A percentile compares a stretch with the other conserved stretches of the same genome.
Conservation (phyloP, 202 grass and related monocot species). For the Panicum hallii region DNA sequence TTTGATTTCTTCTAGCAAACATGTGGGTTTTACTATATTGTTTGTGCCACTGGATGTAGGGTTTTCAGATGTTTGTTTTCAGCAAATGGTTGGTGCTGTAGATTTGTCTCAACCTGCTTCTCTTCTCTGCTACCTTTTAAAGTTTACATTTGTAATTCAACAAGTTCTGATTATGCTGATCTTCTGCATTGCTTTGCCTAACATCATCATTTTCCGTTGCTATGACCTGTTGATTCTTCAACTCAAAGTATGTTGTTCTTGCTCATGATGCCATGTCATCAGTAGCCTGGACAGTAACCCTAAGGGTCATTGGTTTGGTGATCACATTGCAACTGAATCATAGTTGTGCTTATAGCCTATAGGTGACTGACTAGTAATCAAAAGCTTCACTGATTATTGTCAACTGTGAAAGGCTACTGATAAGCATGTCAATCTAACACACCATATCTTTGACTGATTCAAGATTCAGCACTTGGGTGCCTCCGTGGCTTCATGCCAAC, state of each 20-base stretch:
- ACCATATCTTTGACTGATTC: neutral
- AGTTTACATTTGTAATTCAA: constrained; percentile 41
- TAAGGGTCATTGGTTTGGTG: constrained; percentile 21
- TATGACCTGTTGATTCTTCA: neutral
- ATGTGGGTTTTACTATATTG: constrained; percentile 29
- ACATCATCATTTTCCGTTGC: neutral
- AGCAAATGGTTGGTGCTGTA: constrained; percentile 41
- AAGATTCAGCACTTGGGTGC: neutral
- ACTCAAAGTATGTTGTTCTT: neutral
- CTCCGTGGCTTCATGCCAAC: neutral
- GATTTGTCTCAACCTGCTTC: constrained; percentile 31
- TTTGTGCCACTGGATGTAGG: constrained; percentile 42
- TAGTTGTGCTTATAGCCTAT: neutral
- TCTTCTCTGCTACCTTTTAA: constrained; percentile 12
- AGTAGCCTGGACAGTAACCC: neutral
- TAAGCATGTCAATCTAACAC: neutral
- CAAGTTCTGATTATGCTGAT: constrained; percentile 34
- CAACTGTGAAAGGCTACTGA: neutral
- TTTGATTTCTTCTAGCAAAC: constrained; percentile 64
- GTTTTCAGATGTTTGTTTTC: constrained; percentile 22
- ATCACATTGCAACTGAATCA: constrained; percentile 13
- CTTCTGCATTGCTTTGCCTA: neutral
- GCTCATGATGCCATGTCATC: neutral
- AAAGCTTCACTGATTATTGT: neutral
- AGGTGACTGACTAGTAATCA: neutral